These are phyloP conservation scores for Starmerella floricola DNA, from an alignment of 805 yeast species.

Conservation along the genomic window DNA sequence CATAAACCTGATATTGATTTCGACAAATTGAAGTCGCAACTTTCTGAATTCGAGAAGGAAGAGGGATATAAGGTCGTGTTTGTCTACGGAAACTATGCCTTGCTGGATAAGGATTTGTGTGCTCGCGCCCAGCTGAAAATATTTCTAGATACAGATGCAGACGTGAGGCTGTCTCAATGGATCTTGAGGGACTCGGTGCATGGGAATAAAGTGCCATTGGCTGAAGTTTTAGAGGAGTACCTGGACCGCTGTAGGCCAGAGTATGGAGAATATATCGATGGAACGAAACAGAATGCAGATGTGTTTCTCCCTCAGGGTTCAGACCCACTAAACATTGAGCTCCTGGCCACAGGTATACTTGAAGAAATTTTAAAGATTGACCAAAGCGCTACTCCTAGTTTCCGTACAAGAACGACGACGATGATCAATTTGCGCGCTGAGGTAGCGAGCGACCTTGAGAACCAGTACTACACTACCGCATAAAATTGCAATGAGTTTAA, in stretches of 20 bases:
- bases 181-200: conserved; percentile 30
- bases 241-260: conserved; percentile 49
- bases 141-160: conserved; percentile 75
- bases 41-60: conserved; percentile 5
- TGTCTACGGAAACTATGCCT: conserved; percentile 69
- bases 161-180: conserved; percentile 71
- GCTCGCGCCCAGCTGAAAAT: conserved; percentile 51
- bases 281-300: conserved; percentile 63
- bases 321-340: conserved; percentile 42
- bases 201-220: conserved; percentile 22
- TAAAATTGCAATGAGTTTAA: background rate
- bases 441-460: conserved; percentile 11
- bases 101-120: conserved; percentile 49
- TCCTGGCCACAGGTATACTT: conserved; percentile 53
- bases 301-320: conserved; percentile 62
- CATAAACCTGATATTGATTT: conserved; percentile 29
- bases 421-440: conserved; percentile 17
- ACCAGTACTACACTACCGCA: conserved; percentile 12
- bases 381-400: background rate
- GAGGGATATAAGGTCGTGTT: conserved; percentile 30
- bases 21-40: conserved; percentile 20
- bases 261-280: conserved; percentile 46
- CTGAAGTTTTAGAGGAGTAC: conserved; percentile 34
- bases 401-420: conserved; percentile 1
- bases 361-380: conserved; percentile 22